These are phyloP conservation scores for Athelia sp. DNA, from an alignment of 1,284 basidiomycete species.

Conservation along the genomic window DNA sequence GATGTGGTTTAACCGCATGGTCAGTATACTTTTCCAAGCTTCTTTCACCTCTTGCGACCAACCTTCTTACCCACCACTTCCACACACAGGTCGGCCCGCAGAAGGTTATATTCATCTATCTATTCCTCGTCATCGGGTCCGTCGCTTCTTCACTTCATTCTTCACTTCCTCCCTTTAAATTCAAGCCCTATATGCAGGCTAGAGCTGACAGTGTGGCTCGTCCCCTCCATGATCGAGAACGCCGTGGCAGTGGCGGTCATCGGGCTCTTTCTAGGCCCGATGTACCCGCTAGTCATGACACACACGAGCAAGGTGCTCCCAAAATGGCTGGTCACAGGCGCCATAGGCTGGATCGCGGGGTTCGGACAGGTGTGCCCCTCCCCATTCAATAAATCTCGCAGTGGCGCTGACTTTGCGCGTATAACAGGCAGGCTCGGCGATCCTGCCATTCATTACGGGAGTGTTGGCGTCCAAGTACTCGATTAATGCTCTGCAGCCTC, in stretches of 20 bases:
- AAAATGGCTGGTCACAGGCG: conserved; percentile 18
- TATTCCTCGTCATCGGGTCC: conserved; percentile 46
- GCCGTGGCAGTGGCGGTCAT: conserved; percentile 26
- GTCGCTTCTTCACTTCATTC: conserved; percentile 14
- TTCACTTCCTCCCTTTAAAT: background rate
- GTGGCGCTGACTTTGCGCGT: no score
- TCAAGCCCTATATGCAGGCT: conserved; percentile 23
- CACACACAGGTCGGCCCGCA: conserved; percentile 46
- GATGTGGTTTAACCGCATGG: conserved; percentile 55
- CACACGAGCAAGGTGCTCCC: conserved; percentile 19
- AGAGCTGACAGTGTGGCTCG: conserved; percentile 45
- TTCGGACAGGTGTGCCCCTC: conserved; percentile 12
- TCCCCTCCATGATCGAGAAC: conserved; percentile 36
- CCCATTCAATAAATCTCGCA: no score
- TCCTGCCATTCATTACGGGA: conserved; percentile 20
- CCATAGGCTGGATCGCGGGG: conserved; percentile 23
- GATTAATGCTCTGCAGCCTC: conserved; percentile 1
- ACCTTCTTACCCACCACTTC: background rate
- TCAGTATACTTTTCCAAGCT: conserved; percentile 16
- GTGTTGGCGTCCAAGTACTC: conserved; percentile 11
- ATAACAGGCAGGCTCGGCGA: conserved; percentile 13
- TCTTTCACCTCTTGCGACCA: background rate
- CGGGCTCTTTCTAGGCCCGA: conserved; percentile 24
- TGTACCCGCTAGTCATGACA: conserved; percentile 23
- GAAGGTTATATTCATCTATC: conserved; percentile 47